These are phyloP conservation scores for Helichrysum umbraculigerum DNA, from an alignment of 129 eudicot species.

Conservation along the genomic window DNA sequence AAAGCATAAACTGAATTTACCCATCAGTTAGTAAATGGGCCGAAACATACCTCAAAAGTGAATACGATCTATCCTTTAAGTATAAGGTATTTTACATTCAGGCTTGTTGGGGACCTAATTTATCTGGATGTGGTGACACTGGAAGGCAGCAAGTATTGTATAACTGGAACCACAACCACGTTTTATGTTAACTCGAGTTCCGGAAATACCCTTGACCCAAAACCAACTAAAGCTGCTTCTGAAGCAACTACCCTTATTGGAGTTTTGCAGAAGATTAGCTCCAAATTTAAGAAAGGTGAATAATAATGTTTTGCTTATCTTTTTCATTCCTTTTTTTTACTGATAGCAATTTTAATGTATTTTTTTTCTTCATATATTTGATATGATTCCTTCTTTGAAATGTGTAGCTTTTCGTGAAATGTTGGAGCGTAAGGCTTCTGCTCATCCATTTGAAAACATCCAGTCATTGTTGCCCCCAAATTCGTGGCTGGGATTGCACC, in stretches of 20 bases:
- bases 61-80: not conserved
- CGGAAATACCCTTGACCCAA: slow-evolving; percentile 73
- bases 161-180: slow-evolving; percentile 79
- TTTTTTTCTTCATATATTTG: slow-evolving; percentile 5
- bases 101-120: slow-evolving; percentile 94
- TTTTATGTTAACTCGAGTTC: slow-evolving; percentile 92
- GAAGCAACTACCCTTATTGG: slow-evolving; percentile 96
- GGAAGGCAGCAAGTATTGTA: slow-evolving; percentile 84
- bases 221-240: slow-evolving; percentile 58
- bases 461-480: slow-evolving; percentile 89
- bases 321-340: not conserved
- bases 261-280: slow-evolving; percentile 84
- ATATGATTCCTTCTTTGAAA: not conserved
- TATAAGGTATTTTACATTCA: slow-evolving; percentile 23
- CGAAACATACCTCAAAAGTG: not conserved
- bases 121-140: slow-evolving; percentile 84
- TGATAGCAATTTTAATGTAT: not conserved
- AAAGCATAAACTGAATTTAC: not conserved
- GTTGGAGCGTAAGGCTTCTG: slow-evolving; percentile 86
- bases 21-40: not conserved
- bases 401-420: slow-evolving; percentile 87
- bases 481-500: slow-evolving; percentile 88
- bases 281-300: slow-evolving; percentile 94
- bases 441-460: slow-evolving; percentile 99
- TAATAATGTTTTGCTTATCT: not conserved